Conservation (phyloP, 768 basidiomycete species). For the Mycena floridula region DNA sequence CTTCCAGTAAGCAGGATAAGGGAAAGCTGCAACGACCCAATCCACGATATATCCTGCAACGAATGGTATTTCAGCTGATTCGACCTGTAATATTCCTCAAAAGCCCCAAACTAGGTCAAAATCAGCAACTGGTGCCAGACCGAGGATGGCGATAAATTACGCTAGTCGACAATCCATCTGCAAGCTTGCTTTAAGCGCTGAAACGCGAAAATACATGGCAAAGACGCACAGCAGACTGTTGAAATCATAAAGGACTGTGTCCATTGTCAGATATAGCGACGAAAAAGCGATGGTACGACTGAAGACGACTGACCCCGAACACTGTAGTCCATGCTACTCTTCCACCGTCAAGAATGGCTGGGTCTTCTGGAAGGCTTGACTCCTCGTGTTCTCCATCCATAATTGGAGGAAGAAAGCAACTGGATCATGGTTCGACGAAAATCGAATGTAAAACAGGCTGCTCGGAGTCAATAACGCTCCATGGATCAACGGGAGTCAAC, state of each 20-base stretch:
- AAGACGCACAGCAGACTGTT: constrained; percentile 11
- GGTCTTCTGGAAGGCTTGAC: too few species aligned
- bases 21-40: constrained; percentile 16
- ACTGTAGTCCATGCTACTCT: constrained; percentile 9
- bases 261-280: background rate
- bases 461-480: too few species aligned
- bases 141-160: constrained; percentile 1
- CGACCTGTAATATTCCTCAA: constrained; percentile 10
- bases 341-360: constrained; percentile 12
- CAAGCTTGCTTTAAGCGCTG: background rate
- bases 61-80: constrained; percentile 12
- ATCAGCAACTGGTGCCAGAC: background rate
- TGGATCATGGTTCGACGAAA: too few species aligned
- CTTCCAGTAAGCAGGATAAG: constrained; percentile 12
- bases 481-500: too few species aligned
- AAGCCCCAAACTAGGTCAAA: constrained; percentile 11
- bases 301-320: constrained; percentile 8
- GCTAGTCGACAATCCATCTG: constrained; percentile 12
- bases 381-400: too few species aligned
- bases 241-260: constrained; percentile 15
- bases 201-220: background rate
- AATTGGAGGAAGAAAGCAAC: too few species aligned
- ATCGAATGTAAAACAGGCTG: too few species aligned
- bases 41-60: constrained; percentile 15
- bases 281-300: background rate